These are phyloP conservation scores for Pleurotus salmoneostramineus DNA, from an alignment of 768 basidiomycete species.

Conservation along the genomic window DNA sequence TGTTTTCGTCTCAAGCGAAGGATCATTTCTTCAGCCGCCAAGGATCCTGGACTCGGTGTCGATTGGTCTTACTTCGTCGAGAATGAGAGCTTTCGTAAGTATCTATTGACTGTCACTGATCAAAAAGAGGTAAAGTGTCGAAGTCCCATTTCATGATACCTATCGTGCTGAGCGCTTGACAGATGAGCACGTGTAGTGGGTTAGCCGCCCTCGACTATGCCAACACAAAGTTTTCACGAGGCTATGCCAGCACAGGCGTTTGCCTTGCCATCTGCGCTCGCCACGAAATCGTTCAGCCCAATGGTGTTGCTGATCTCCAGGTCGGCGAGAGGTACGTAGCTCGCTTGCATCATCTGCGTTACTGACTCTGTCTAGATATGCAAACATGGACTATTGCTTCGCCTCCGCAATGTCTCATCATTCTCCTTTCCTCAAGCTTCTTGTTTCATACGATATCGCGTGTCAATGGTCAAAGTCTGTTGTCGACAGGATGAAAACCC, in stretches of 20 bases:
- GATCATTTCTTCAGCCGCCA: slow-evolving; percentile 12
- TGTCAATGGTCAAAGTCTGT: too few species aligned
- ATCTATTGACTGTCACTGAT: slow-evolving; percentile 4
- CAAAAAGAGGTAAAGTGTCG: slow-evolving; percentile 8
- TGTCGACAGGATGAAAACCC: slow-evolving; percentile 9
- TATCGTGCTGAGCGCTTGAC: slow-evolving; percentile 14
- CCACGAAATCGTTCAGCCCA: slow-evolving; percentile 13
- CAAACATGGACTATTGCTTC: slow-evolving; percentile 29
- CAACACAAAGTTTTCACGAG: too few species aligned
- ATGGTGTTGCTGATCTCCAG: slow-evolving; percentile 18
- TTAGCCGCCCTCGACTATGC: too few species aligned
- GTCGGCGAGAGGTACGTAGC: slow-evolving; percentile 29
- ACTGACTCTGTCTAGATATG: slow-evolving; percentile 18
- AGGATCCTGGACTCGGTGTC: slow-evolving; percentile 14
- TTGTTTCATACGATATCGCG: slow-evolving; percentile 24
- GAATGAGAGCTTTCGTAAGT: slow-evolving; percentile 4
- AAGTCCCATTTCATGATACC: slow-evolving; percentile 16
- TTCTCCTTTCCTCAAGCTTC: background rate
- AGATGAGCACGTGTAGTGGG: too few species aligned
- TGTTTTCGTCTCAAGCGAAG: slow-evolving; percentile 18
- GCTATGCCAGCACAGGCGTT: slow-evolving; percentile 10
- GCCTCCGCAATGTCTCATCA: slow-evolving; percentile 6
- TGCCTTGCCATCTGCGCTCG: slow-evolving; percentile 11
- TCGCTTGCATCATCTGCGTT: background rate
- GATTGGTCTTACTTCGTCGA: slow-evolving; percentile 14